Percentiles rank a stretch among this genome's conserved stretches.
Evolutionary conservation across 1,139 yeast species (phyloP).

Genomic region (Arxiozyma telluris): DNA sequence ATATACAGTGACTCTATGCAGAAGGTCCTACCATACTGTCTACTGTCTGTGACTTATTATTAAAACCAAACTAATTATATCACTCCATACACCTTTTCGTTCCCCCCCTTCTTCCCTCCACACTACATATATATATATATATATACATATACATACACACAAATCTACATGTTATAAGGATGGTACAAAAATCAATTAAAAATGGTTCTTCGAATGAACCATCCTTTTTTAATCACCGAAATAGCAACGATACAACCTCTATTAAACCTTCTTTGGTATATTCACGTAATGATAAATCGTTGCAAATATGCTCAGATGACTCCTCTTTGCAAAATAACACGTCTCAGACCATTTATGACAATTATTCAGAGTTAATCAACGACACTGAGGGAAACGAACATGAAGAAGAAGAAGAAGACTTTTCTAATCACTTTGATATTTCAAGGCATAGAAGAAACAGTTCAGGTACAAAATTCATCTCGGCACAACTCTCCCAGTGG

Average conservation of each 20-base stretch:
- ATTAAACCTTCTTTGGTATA: slow-evolving; percentile 9
- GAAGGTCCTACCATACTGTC: no score
- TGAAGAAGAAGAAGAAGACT: not conserved
- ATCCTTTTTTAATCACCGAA: not conserved
- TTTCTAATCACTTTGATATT: not conserved
- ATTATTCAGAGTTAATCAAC: not conserved
- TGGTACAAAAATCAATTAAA: slow-evolving; percentile 3
- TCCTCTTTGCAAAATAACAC: not conserved
- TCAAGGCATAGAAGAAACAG: not conserved
- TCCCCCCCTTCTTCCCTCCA: no score
- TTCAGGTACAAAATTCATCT: slow-evolving; percentile 10
- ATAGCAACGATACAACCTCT: slow-evolving; percentile 4
- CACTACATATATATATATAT: no score
- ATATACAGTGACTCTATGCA: no score
- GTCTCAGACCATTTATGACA: slow-evolving; percentile 1
- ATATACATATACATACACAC: not conserved
- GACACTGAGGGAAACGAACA: not conserved
- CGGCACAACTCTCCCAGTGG: slow-evolving; percentile 29
- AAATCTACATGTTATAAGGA: not conserved
- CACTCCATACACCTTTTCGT: no score
- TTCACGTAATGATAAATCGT: slow-evolving; percentile 6
- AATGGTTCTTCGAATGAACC: not conserved
- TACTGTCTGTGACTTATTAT: no score
- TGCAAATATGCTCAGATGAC: not conserved
- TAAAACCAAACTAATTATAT: no score